phyloP scores from a whole-genome alignment of 441 rosid genomes.

The Corymbia citriodora region DNA sequence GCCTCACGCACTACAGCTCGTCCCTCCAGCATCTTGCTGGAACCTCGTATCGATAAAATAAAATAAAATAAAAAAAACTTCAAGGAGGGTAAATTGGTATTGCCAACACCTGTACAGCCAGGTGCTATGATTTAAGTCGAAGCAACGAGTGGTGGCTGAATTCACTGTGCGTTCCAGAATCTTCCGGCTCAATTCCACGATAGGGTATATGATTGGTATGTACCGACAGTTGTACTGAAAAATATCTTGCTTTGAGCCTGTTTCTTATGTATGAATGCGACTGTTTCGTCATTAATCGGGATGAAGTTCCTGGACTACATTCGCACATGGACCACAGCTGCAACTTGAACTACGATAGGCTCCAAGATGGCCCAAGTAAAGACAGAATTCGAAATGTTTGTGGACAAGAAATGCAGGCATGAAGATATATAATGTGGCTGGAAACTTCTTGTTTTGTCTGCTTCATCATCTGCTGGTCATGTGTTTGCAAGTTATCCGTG shows the following conservation, averaged over 20 bases:
- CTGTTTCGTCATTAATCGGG: not conserved
- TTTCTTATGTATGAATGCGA: not conserved
- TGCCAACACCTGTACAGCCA: not conserved
- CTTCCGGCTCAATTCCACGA: not conserved
- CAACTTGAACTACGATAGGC: not conserved
- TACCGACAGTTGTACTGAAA: conserved; percentile 9
- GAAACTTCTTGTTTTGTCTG: not conserved
- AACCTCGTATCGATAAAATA: not conserved
- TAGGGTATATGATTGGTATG: not conserved
- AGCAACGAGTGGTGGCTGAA: not conserved
- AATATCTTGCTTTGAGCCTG: not conserved
- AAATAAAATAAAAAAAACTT: not conserved
- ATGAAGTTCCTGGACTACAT: not conserved
- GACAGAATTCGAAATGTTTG: not conserved
- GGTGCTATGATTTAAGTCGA: not conserved
- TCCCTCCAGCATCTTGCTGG: conserved; percentile 33
- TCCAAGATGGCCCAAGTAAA: not conserved
- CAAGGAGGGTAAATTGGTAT: not conserved
- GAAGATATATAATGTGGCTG: not conserved
- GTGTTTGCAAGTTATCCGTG: not conserved
- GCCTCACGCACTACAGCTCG: conserved; percentile 37
- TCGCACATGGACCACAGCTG: not conserved
- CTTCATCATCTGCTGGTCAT: not conserved
- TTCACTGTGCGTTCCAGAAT: not conserved
- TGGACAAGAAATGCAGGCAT: not conserved